A percentile compares a stretch with the other conserved stretches of the same genome.
phyloP scores from a whole-genome alignment of 2,329 filamentous ascomycete species.

The Dendrostoma leiphaemia region DNA sequence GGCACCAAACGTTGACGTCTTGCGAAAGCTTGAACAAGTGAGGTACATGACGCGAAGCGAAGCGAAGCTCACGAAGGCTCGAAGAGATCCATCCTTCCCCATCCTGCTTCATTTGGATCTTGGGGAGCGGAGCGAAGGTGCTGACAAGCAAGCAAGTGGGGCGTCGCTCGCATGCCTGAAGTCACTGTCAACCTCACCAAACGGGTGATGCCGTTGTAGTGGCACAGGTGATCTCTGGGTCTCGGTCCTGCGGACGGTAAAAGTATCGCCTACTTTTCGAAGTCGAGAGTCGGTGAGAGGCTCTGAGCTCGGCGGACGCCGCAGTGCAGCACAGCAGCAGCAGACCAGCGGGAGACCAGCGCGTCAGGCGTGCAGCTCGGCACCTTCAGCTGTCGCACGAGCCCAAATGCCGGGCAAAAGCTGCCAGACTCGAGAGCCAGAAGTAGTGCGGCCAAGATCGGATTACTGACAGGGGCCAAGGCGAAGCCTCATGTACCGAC shows the following conservation, averaged over 20 bases:
- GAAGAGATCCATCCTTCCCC: too few species aligned
- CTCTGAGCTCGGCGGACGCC: neutral
- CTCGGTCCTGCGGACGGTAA: neutral
- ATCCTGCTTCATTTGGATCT: too few species aligned
- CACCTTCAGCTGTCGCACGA: conserved; percentile 8
- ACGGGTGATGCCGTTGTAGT: neutral
- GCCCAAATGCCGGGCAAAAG: conserved; percentile 3
- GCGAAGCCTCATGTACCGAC: conserved; percentile 1
- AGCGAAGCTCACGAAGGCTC: neutral
- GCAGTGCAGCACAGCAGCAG: neutral
- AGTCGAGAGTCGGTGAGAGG: conserved; percentile 4
- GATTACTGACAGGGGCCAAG: neutral
- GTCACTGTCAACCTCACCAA: conserved; percentile 3
- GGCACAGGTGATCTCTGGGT: neutral
- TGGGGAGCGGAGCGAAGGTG: neutral
- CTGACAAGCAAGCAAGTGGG: neutral
- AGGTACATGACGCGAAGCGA: conserved; percentile 4
- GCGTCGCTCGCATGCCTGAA: neutral
- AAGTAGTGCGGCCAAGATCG: conserved; percentile 8
- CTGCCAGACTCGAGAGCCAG: conserved; percentile 11
- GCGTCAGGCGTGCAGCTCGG: conserved; percentile 7
- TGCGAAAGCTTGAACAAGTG: neutral
- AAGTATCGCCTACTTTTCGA: neutral
- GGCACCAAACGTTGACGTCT: conserved; percentile 12
- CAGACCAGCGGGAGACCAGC: neutral